Conservation (phyloP, 2,329 filamentous ascomycete genomes). For the Fusarium buxicola region DNA sequence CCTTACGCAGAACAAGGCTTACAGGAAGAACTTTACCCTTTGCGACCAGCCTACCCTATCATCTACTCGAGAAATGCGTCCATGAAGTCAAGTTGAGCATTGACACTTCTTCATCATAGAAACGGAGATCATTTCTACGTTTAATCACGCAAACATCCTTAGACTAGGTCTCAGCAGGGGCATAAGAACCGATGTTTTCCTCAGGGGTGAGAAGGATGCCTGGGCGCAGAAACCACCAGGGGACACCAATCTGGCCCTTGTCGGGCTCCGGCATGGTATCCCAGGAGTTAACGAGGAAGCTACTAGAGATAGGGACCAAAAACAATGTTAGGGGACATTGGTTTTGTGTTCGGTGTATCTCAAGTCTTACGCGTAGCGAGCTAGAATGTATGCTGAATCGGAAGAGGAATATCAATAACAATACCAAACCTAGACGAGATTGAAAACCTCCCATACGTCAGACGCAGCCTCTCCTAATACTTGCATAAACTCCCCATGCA, state of each 20-base stretch:
- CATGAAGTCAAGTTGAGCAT: slow-evolving; percentile 74
- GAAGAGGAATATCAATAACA: no score
- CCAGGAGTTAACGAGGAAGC: no score
- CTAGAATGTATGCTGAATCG: no score
- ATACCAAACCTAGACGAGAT: neutral
- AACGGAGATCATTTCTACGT: slow-evolving; percentile 77
- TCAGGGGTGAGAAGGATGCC: slow-evolving; percentile 76
- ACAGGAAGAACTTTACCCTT: slow-evolving; percentile 69
- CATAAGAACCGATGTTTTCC: slow-evolving; percentile 78
- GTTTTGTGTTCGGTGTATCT: no score
- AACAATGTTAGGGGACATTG: no score
- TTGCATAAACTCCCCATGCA: slow-evolving; percentile 24
- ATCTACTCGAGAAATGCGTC: slow-evolving; percentile 77
- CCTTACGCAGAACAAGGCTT: slow-evolving; percentile 71
- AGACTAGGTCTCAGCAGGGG: slow-evolving; percentile 70
- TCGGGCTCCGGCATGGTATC: slow-evolving; percentile 61
- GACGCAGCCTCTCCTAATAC: neutral
- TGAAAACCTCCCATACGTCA: neutral
- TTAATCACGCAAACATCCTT: slow-evolving; percentile 79
- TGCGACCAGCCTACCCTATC: slow-evolving; percentile 71
- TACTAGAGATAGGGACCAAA: no score
- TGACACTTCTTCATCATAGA: slow-evolving; percentile 77
- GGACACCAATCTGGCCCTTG: slow-evolving; percentile 74
- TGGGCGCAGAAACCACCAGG: slow-evolving; percentile 75
- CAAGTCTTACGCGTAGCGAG: no score